These are phyloP conservation scores for Apophysomyces variabilis DNA, from an alignment of 371 early-diverging fungal species.

Conservation along the genomic window DNA sequence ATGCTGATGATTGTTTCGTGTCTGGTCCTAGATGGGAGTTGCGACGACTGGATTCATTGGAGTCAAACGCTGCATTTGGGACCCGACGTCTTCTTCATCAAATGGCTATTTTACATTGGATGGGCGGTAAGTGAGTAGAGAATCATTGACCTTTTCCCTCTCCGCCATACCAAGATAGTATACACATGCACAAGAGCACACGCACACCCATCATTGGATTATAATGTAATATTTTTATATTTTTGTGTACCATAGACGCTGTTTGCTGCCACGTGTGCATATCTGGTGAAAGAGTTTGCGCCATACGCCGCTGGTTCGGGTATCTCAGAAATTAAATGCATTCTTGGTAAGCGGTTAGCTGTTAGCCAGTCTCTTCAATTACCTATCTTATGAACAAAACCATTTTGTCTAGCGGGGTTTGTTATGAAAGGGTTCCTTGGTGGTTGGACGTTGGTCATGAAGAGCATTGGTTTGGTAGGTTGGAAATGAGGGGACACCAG, in stretches of 20 bases:
- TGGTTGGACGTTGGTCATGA: constrained; percentile 85
- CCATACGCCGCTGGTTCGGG: constrained; percentile 95
- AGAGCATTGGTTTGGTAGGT: constrained; percentile 79
- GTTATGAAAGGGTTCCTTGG: constrained; percentile 91
- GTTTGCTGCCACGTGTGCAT: constrained; percentile 63
- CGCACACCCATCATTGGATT: too few relatives aligned
- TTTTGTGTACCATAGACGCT: constrained; percentile 43
- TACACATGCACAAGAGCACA: too few relatives aligned
- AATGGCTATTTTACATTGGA: constrained; percentile 63
- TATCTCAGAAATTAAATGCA: constrained; percentile 95
- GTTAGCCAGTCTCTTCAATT: not conserved
- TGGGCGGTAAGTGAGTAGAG: constrained; percentile 56
- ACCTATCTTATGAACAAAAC: too few relatives aligned
- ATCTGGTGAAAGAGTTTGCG: constrained; percentile 72
- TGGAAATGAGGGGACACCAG: not conserved
- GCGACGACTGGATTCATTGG: constrained; percentile 62
- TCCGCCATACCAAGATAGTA: too few relatives aligned
- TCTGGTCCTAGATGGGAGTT: constrained; percentile 37
- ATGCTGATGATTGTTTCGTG: not conserved
- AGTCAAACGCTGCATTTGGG: constrained; percentile 51
- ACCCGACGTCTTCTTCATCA: constrained; percentile 47
- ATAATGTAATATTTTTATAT: too few relatives aligned
- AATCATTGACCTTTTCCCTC: too few relatives aligned
- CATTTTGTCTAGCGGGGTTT: constrained; percentile 68
- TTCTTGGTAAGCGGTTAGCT: constrained; percentile 67